These are phyloP conservation scores for sunflower (Helianthus annuus) DNA, from an alignment of 129 eudicot species.

Conservation along the genomic window HanXRQr2.0-SUNRISE NC_035443.2:43177693-43178192, in stretches of 20 bases:
- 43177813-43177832: conserved; percentile 41
- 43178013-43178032: conserved; percentile 50
- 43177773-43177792: conserved; percentile 53
- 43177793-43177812: conserved; percentile 56
- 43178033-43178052: conserved; percentile 61
- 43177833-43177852: conserved; percentile 43
- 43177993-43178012: too few relatives aligned
- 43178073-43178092: too few relatives aligned
- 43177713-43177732: conserved; percentile 42
- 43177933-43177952: conserved; percentile 15
- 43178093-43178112: too few relatives aligned
- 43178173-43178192: too few relatives aligned
- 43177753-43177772: conserved; percentile 25
- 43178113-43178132: too few relatives aligned
- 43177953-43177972: conserved; percentile 43
- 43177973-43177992: conserved; percentile 29
- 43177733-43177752: conserved; percentile 26
- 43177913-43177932: conserved; percentile 19
- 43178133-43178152: too few relatives aligned
- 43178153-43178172: too few relatives aligned
- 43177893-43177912: conserved; percentile 7
- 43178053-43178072: conserved; percentile 63
- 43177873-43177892: conserved; percentile 14
- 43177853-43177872: neutral
- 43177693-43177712: conserved; percentile 54